phyloP scores from a whole-genome alignment of 495 filamentous ascomycete species.

The Daldinia childiae region DNA sequence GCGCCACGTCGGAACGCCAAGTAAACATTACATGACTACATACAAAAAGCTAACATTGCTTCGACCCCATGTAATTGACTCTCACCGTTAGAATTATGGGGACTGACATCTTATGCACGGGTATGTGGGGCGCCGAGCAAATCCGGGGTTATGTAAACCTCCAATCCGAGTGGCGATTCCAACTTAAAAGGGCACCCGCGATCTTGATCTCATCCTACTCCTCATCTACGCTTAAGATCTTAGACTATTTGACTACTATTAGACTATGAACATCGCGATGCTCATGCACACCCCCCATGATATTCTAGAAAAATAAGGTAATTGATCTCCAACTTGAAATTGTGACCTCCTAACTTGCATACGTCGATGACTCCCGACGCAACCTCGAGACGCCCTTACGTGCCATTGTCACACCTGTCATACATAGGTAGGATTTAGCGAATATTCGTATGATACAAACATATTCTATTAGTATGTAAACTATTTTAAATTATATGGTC shows the following conservation, averaged over 20 bases:
- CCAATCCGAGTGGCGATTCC: conserved; percentile 17
- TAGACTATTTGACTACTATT: background rate
- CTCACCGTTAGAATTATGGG: conserved; percentile 10
- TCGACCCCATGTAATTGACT: conserved; percentile 2
- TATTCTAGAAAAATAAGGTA: background rate
- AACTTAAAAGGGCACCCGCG: background rate
- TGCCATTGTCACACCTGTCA: background rate
- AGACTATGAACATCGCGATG: conserved; percentile 3
- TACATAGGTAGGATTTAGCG: background rate
- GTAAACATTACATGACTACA: too few species aligned
- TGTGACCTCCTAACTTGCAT: conserved; percentile 1
- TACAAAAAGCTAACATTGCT: conserved; percentile 13
- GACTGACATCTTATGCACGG: conserved; percentile 8
- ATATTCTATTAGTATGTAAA: background rate
- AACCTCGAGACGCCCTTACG: conserved; percentile 3
- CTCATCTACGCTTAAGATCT: background rate
- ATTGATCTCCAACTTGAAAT: conserved; percentile 17
- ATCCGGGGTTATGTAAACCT: conserved; percentile 11
- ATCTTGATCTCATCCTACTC: conserved; percentile 22
- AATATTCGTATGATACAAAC: conserved; percentile 4
- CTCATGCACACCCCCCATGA: background rate
- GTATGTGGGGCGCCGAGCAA: conserved; percentile 5
- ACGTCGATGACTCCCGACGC: background rate
- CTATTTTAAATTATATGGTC: background rate
- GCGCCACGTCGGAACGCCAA: background rate